Percentiles rank a stretch among this genome's conserved stretches.
Evolutionary conservation across 2,329 filamentous ascomycete genomes (phyloP).

Genomic region (Arthrobotrys conoides): DNA sequence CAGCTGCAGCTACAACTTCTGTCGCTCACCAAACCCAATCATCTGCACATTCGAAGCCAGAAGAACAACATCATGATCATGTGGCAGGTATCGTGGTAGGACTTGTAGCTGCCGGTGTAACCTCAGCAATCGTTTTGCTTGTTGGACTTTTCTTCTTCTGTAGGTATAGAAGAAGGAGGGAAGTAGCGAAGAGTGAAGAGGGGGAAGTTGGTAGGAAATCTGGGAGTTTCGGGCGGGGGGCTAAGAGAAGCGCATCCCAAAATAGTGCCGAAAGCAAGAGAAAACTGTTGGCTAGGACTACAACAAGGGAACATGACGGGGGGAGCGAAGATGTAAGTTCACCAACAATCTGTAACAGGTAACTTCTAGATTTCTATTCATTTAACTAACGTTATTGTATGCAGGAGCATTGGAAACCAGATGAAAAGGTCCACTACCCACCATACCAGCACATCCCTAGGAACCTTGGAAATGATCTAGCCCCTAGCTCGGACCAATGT

Average conservation of each 20-base stretch:
- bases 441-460: slow-evolving; percentile 56
- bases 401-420: slow-evolving; percentile 50
- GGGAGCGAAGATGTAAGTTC: slow-evolving; percentile 50
- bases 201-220: slow-evolving; percentile 21
- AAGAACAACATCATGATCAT: slow-evolving; percentile 22
- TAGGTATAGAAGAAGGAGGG: slow-evolving; percentile 36
- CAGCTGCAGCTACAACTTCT: slow-evolving; percentile 25
- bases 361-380: not conserved
- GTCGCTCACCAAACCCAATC: slow-evolving; percentile 25
- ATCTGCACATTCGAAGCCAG: not conserved
- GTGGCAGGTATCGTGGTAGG: slow-evolving; percentile 47
- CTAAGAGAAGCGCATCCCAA: slow-evolving; percentile 50
- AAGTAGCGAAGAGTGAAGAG: not conserved
- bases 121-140: slow-evolving; percentile 38
- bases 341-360: not conserved
- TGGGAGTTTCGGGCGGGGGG: slow-evolving; percentile 25
- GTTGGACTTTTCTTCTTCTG: slow-evolving; percentile 56
- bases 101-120: slow-evolving; percentile 43
- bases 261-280: slow-evolving; percentile 46
- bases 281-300: slow-evolving; percentile 40
- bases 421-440: slow-evolving; percentile 49
- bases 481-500: slow-evolving; percentile 12
- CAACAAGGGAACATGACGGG: slow-evolving; percentile 34
- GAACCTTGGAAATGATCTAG: slow-evolving; percentile 33
- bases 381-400: not conserved